Evolutionary conservation across 2,329 filamentous ascomycete species (phyloP), one percentile per base, ranked within the genome.

Genomic region (Zymoseptoria ardabiliae): DNA sequence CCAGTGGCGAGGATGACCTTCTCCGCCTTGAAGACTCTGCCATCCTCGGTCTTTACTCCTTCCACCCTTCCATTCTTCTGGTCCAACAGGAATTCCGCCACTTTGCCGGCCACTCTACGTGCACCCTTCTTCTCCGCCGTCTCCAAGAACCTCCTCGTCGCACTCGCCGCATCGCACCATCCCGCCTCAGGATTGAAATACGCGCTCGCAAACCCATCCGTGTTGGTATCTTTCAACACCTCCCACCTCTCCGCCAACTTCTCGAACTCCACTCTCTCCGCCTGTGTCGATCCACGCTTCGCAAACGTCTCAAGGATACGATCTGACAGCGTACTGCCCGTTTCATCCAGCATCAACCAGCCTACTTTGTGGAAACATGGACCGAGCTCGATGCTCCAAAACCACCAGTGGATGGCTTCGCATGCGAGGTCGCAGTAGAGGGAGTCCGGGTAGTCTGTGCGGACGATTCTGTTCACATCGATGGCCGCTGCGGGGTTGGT

Each of bases 361-460:
- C 85, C 85, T 0, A 79, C 82, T 68, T 83, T 78, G 68, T 86
- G 81, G 67, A 85, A 87, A 56, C 78, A 81, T 2, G 58, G 59
- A 28, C 69, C 62, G 0, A 73, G 63, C 53, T 71, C 65, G 11
- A 66, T 58, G 54, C 61, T 66, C 58, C 64, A 69, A 57, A 67
- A 66, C 75, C 74, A 77, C 17, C 72, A 71, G 49, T 76, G 69
- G 2, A 76, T 71, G 0, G 74, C 72, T 62, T 76, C 73, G 53
- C 72, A 72, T 10, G 74, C 73, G 5, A 72, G 62, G 41, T 68
- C 59, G 57, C 65, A 66, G 58, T 72, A 72, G 11, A 72, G 54
- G 4, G 64, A 58, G 45, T 56, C 65, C 19, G 66, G 58, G 55
- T 72, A 72, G 62, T 72, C 70, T 7, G 68, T 67, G n/a, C 70